Evolutionary conservation across 2,329 filamentous ascomycete species (phyloP), one percentile per base, ranked within the genome.

Genomic region (Verticillium isaacii): DNA sequence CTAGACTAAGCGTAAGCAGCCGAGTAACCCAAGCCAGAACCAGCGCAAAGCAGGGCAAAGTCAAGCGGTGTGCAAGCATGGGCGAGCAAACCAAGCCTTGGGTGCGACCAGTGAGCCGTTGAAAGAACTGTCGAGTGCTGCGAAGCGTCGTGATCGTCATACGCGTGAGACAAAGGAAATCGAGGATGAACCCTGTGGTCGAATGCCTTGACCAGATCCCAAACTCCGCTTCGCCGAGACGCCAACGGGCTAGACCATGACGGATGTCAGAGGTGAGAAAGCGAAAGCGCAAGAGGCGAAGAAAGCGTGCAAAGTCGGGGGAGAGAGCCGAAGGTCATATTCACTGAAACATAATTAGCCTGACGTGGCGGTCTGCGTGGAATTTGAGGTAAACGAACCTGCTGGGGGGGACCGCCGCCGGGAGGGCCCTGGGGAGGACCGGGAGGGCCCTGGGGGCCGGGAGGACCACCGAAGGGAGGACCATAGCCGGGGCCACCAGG

Each of bases 381-480:
- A 5, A 29, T 9, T 1, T 14, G 4, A 52, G 45, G 45, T 9
- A 52, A 8, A 56, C 54, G 12, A 56, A 56, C 54, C 54, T 56
- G 54, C 54, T 32, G 25, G 14, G 54, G 71, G 61, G 75, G 74
- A 17, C 41, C 58, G 56, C 74, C 75, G 39, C 72, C 72, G 61
- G 74, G 75, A 23, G 45, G 45, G 9, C 75, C 72, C 63, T 71
- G 71, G 64, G 73, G 74, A 39, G 73, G 77, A 59, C 70, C 71
- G 62, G 76, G 75, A 57, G 73, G 74, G 55, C 72, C 74, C 63
- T 75, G 73, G 58, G 73, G 70, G 59, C 67, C 64, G 57, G 72
- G 74, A 54, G 68, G 77, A 41, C 77, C 79, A 59, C 79, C 79
- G 69, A 81, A 82, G 65, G 79, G 79, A 64, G 78, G 77, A 23